Conservation (phyloP, 2,329 filamentous ascomycete species). For the Ascosphaera apis region DNA sequence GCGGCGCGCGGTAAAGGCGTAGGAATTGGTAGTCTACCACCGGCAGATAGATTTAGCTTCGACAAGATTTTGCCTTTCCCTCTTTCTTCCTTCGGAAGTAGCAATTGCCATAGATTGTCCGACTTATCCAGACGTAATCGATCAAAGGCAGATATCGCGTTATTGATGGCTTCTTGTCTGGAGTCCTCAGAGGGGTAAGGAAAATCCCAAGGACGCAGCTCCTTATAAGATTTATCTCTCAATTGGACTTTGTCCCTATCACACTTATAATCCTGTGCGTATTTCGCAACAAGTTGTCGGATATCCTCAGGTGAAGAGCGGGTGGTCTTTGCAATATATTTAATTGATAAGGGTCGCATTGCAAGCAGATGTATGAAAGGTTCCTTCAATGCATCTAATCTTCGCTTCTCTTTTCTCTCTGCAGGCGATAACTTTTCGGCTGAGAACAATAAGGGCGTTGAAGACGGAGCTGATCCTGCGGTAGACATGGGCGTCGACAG, state of each 20-base stretch:
- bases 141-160: conserved; percentile 40
- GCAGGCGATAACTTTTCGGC: conserved; percentile 11
- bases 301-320: conserved; percentile 27
- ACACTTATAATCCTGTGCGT: conserved; percentile 27
- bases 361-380: conserved; percentile 31
- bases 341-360: conserved; percentile 23
- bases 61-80: conserved; percentile 39
- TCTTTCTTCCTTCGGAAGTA: conserved; percentile 36
- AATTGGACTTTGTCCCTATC: conserved; percentile 29
- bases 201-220: conserved; percentile 39
- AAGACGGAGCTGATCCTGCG: conserved; percentile 20
- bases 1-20: too few relatives aligned
- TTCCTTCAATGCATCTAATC: conserved; percentile 21
- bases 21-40: conserved; percentile 2
- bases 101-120: conserved; percentile 38
- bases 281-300: conserved; percentile 25
- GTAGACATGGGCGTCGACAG: conserved; percentile 16
- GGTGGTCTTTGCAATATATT: conserved; percentile 24
- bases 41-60: conserved; percentile 28
- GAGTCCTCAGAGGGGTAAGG: conserved; percentile 32
- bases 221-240: conserved; percentile 34
- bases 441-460: conserved; percentile 15
- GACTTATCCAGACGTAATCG: conserved; percentile 34
- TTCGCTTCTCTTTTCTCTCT: conserved; percentile 9
- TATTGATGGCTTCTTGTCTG: conserved; percentile 35